Base-by-base conservation (phyloP, 345 rosid genomes). In the Dipteronia dyeriana region DNA sequence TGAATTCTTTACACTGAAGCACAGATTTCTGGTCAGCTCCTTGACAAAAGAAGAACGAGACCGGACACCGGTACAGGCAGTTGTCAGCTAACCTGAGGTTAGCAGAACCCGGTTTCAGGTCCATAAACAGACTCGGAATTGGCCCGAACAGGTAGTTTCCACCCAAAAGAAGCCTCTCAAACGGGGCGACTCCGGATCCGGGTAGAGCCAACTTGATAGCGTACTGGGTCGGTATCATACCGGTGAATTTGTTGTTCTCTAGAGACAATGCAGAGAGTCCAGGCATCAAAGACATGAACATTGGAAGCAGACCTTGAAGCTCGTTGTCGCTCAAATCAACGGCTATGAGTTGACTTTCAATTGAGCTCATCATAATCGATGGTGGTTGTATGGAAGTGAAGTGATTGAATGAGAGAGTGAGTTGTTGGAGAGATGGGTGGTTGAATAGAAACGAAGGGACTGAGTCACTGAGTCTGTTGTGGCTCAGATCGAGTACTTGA, bases 71-170 rank as follows among this genome's bases (percentile, higher is more conserved):
- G 70, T 83, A 79, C 80, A 95, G 82, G 85, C 98, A 95, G 59
- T 92, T 95, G 7, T 88, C 91, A 14, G 76, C 86, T 76, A 95
- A 76, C 65, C 86, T 88, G 20, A 92, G 85, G 39, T 87, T 91
- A 11, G 82, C 91, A 19, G 86, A 72, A 3, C 88, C 98, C 43
- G 93, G 88, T 77, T 87, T 84, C 13, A 93, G 81, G 73, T 71
- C 79, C 90, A 93, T 71, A 13, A 95, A 82, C n/a, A 85, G 84
- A 26, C 83, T 79, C 13, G 98, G 97, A 1, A 95, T 89, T 3
- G 89, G 85, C 25, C 98, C 98, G 72, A 82, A 88, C 77, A 95
- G 69, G 83, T 88, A 95, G 80, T 95, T 95, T 25, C 97, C 97
- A 1, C 97, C 98, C 5, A 95, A 86, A n/a, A 95, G 76, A 0